Base-by-base conservation (phyloP, 208 protist species). In the Acanthamoeba healyi region DNA sequence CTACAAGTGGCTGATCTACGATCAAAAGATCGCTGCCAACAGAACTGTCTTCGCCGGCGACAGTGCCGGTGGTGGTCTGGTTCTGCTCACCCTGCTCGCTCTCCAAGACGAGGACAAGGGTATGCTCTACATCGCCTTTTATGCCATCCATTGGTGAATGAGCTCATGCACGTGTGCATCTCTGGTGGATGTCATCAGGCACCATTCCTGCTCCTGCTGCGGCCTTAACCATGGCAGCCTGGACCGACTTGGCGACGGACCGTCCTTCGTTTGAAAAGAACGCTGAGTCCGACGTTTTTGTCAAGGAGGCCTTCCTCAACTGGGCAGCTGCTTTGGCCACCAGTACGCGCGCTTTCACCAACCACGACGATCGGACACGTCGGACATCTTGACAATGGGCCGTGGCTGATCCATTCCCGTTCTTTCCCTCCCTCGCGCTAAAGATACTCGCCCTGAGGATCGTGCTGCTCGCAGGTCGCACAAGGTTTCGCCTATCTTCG, bases 1-100 rank as follows among this genome's bases (percentile, higher is more conserved):
- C 89, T 94, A 94, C 89, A 79, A 84, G 67, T 94, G 89, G 89
- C 70, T 94, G 6, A 58, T 84, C 67, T 67, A 94, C 67, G 63
- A 77, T 1, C 56, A 92, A 49, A 67, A 92, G 26, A 32, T 92
- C 12, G 67, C 22, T 0, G 63, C 65, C 46, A 67, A 56, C 32
- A 84, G 36, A 24, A 63, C 56, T 7, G 89, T 94, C 5, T 54
- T 94, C 15, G 67, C 29, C 22, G 89, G 89, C 22, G 89, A 94
- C 42, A 94, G 89, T 40, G 89, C 89, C 4, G 89, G 89, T 36
- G 89, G 89, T 36, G 89, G 89, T 44, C n/a, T 94, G 32, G 38
- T 36, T 14, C 70, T 94, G 2, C 89, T 84, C 17, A 84, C 70
- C 17, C 67, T 94, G 19, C 32, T 84, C 9, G 89, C 61, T 67